These are phyloP conservation scores for Cladosporium cucumerinum DNA, from an alignment of 2,329 filamentous ascomycete genomes.

Conservation along the genomic window DNA sequence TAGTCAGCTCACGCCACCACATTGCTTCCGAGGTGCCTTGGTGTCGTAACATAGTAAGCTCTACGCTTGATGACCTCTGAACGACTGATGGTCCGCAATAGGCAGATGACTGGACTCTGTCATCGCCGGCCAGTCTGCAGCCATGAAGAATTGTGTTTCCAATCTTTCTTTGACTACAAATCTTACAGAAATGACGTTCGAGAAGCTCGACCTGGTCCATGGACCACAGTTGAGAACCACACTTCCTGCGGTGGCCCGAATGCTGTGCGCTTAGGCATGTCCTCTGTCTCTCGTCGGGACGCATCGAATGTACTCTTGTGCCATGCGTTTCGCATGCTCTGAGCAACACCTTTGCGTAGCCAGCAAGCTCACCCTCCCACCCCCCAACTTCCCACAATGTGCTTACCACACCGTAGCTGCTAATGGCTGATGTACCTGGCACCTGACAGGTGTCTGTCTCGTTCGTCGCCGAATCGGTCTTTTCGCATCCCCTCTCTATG, in stretches of 20 bases:
- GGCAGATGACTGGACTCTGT: background rate
- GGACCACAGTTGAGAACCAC: background rate
- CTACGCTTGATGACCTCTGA: background rate
- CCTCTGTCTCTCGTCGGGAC: background rate
- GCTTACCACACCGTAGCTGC: background rate
- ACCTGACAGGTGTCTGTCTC: background rate
- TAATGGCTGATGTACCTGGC: conserved; percentile 2
- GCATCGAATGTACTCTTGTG: conserved; percentile 2
- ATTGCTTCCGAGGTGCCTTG: background rate
- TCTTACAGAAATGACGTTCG: background rate
- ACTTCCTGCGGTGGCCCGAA: background rate
- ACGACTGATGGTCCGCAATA: background rate
- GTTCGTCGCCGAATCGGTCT: background rate
- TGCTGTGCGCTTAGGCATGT: background rate
- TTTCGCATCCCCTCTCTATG: background rate
- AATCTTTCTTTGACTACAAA: background rate
- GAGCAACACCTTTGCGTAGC: background rate
- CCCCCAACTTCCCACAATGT: background rate
- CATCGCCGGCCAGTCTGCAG: background rate
- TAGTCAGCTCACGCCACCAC: conserved; percentile 1
- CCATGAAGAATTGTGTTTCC: background rate
- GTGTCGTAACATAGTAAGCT: background rate
- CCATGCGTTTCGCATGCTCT: conserved; percentile 4
- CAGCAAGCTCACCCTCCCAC: background rate
- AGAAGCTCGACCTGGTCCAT: background rate